Conservation (phyloP, 768 basidiomycete species). For the Leccinellum albellum region DNA sequence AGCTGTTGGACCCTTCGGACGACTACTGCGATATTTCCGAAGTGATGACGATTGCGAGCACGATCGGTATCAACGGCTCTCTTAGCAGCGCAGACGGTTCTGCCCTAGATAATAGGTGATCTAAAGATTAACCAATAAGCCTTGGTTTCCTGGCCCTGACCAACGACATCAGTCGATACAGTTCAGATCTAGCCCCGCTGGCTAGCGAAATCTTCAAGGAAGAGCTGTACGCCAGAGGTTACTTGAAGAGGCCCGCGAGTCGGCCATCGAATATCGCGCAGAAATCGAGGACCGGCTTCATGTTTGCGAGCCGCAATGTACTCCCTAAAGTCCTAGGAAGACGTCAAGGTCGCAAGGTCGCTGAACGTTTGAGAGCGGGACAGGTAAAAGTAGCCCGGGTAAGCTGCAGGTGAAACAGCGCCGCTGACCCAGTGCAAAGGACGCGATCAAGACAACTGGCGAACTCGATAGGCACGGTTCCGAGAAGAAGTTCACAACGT, state of each 20-base stretch:
- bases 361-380: constrained; percentile 7
- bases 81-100: neutral
- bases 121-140: neutral
- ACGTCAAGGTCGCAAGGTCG: constrained; percentile 17
- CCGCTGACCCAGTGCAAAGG: constrained; percentile 9
- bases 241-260: constrained; percentile 19
- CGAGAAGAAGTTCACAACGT: constrained; percentile 3
- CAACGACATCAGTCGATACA: constrained; percentile 4
- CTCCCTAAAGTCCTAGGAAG: constrained; percentile 19
- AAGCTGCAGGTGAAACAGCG: neutral
- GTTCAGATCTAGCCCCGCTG: constrained; percentile 18
- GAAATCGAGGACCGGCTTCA: neutral
- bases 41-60: neutral
- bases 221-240: constrained; percentile 28
- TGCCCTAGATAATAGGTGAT: constrained; percentile 10
- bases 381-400: constrained; percentile 12
- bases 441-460: neutral
- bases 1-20: neutral
- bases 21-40: constrained; percentile 10
- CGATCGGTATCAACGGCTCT: neutral
- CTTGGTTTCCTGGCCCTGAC: neutral
- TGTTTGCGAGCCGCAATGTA: constrained; percentile 1
- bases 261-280: constrained; percentile 3
- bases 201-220: constrained; percentile 28
- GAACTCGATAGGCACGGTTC: neutral